Percentiles rank a stretch among this genome's conserved stretches.
Conservation (phyloP, 352 stramenopile species). For the Pythium aphanidermatum region DNA sequence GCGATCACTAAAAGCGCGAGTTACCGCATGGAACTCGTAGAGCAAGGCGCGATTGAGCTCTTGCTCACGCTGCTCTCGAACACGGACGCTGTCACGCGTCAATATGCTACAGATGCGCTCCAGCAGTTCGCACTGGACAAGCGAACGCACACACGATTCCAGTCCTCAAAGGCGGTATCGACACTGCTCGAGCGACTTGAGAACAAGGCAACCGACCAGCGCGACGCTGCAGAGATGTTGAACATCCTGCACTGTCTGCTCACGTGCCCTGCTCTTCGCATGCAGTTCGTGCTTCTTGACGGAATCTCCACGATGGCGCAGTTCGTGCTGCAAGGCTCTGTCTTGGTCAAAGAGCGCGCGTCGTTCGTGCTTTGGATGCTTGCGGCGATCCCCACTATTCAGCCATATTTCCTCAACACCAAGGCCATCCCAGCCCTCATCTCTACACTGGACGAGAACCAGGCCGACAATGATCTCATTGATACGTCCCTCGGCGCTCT, state of each 20-base stretch:
- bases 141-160: background rate
- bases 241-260: slow-evolving; percentile 10
- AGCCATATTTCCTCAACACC: background rate
- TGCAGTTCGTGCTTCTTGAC: slow-evolving; percentile 1
- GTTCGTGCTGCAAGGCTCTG: background rate
- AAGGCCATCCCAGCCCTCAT: slow-evolving; percentile 8
- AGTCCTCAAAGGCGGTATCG: background rate
- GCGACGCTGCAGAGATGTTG: background rate
- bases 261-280: background rate
- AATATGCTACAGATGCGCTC: slow-evolving; percentile 1
- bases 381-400: slow-evolving; percentile 1
- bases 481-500: slow-evolving; percentile 7
- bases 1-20: background rate
- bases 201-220: background rate
- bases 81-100: background rate
- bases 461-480: slow-evolving; percentile 2
- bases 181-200: background rate
- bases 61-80: background rate
- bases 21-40: slow-evolving; percentile 4
- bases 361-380: slow-evolving; percentile 16
- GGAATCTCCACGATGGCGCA: slow-evolving; percentile 1
- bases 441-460: slow-evolving; percentile 1
- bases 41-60: slow-evolving; percentile 6
- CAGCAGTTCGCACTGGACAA: slow-evolving; percentile 3
- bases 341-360: slow-evolving; percentile 2